A percentile compares a stretch with the other conserved stretches of the same genome.
Conservation (phyloP, 2,329 filamentous ascomycete species). For the Penicillium polonicum region DNA sequence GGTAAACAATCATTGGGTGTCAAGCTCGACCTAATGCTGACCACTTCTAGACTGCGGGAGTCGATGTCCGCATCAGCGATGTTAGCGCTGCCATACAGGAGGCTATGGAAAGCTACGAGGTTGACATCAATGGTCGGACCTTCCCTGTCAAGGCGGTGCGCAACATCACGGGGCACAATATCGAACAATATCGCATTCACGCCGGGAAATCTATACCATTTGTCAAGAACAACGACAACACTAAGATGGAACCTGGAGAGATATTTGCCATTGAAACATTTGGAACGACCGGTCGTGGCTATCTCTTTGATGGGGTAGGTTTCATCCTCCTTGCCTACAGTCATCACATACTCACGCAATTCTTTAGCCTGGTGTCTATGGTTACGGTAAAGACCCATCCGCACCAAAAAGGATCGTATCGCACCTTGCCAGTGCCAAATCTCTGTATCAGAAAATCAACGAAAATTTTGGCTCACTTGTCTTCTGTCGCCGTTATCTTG, state of each 20-base stretch:
- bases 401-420: constrained; percentile 34
- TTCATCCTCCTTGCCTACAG: not conserved
- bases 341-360: not conserved
- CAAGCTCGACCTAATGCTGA: constrained; percentile 4
- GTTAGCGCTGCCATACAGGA: constrained; percentile 61
- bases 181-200: constrained; percentile 55
- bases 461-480: constrained; percentile 63
- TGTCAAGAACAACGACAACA: constrained; percentile 50
- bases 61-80: constrained; percentile 56
- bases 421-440: constrained; percentile 55
- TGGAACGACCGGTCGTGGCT: constrained; percentile 55
- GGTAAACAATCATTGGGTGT: constrained; percentile 24
- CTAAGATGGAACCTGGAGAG: constrained; percentile 60
- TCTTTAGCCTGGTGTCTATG: constrained; percentile 51
- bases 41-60: constrained; percentile 47
- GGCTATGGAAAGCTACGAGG: constrained; percentile 62
- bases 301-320: constrained; percentile 48
- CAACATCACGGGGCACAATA: constrained; percentile 57
- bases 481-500: constrained; percentile 62
- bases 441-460: constrained; percentile 58
- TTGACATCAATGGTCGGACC: constrained; percentile 54
- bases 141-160: constrained; percentile 57
- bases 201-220: constrained; percentile 58
- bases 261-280: constrained; percentile 61
- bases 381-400: constrained; percentile 49